Percentiles rank a stretch among this genome's conserved stretches.
Evolutionary conservation across 2,329 filamentous ascomycete species (phyloP).

Genomic region (Aspergillus transmontanensis): DNA sequence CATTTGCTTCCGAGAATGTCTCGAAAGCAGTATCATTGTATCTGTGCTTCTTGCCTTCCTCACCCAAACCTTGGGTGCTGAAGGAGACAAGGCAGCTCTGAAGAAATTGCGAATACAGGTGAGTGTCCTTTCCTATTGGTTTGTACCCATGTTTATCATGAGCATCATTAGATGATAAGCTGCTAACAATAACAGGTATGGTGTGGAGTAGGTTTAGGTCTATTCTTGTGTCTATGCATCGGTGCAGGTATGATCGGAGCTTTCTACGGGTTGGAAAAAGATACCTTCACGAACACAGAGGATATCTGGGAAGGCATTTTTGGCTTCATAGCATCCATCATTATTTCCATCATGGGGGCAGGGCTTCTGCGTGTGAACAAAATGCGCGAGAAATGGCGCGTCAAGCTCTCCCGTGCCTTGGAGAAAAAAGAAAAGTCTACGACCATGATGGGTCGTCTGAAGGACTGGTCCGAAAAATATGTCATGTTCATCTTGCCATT

Average conservation of each 20-base stretch:
- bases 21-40: constrained; percentile 83
- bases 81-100: constrained; percentile 63
- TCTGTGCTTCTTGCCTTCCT: constrained; percentile 82
- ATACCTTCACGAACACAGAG: constrained; percentile 69
- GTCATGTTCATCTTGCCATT: constrained; percentile 85
- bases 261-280: constrained; percentile 69
- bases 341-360: constrained; percentile 80
- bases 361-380: constrained; percentile 80
- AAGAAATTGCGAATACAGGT: constrained; percentile 69
- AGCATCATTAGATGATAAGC: too few relatives aligned
- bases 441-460: constrained; percentile 52
- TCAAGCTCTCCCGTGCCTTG: constrained; percentile 73
- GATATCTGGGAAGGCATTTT: constrained; percentile 82
- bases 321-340: constrained; percentile 71
- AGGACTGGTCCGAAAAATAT: constrained; percentile 72
- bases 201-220: constrained; percentile 64
- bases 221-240: constrained; percentile 66
- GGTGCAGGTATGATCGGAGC: constrained; percentile 70
- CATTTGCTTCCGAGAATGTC: constrained; percentile 81
- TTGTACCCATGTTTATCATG: neutral
- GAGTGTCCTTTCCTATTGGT: constrained; percentile 9
- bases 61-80: constrained; percentile 74
- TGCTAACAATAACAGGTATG: constrained; percentile 57
- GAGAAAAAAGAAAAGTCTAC: constrained; percentile 49
- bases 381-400: constrained; percentile 81